phyloP scores from a whole-genome alignment of 768 basidiomycete genomes.

The Cystobasidium onofrii region DNA sequence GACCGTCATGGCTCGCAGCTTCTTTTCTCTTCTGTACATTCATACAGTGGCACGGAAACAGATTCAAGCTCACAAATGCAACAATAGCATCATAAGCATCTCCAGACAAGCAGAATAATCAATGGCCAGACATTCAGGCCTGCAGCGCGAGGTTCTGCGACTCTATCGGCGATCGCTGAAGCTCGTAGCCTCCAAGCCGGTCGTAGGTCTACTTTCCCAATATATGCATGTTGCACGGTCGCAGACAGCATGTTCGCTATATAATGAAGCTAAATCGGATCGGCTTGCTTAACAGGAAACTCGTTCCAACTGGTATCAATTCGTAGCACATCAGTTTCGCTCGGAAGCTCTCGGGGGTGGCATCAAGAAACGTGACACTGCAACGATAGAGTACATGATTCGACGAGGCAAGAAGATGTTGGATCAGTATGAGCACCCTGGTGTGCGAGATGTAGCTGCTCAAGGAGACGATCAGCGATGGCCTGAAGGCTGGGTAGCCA shows the following conservation, averaged over 20 bases:
- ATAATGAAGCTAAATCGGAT: too few species aligned
- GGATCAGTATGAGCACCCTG: constrained; percentile 31
- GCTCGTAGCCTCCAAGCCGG: constrained; percentile 37
- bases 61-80: not conserved
- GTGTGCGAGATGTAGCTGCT: constrained; percentile 34
- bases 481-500: constrained; percentile 38
- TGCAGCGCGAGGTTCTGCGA: constrained; percentile 35
- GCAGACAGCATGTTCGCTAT: too few species aligned
- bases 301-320: constrained; percentile 38
- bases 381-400: constrained; percentile 39
- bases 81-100: not conserved
- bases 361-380: constrained; percentile 33
- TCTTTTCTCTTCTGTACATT: not conserved
- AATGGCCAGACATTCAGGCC: constrained; percentile 32
- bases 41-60: not conserved
- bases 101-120: not conserved
- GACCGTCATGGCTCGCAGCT: not conserved
- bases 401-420: constrained; percentile 39
- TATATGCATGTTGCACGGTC: too few species aligned
- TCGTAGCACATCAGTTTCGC: constrained; percentile 40
- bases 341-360: constrained; percentile 35
- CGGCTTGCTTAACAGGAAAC: constrained; percentile 29
- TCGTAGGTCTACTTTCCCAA: too few species aligned
- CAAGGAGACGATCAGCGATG: constrained; percentile 19
- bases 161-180: constrained; percentile 37